Evolutionary conservation across 2,329 filamentous ascomycete genomes (phyloP), one percentile per base, ranked within the genome.

Genomic region (Ampelomyces quisqualis): DNA sequence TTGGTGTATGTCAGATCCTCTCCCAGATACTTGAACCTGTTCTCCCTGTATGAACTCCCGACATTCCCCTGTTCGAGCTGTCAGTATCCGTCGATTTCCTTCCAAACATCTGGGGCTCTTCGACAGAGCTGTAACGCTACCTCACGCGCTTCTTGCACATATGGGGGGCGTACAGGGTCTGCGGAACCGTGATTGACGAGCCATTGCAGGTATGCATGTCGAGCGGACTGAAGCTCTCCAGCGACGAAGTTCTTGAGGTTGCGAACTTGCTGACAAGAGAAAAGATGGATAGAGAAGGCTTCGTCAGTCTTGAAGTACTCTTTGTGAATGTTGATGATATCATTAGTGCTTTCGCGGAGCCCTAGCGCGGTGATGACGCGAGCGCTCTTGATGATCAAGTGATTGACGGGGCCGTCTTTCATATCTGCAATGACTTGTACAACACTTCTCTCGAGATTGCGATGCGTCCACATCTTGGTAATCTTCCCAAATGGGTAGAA

Each of bases 191-290:
- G 34, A 8, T 26, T 34, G n/a, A 49, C 49, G 3, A 58, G 27
- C 53, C 48, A 56, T 28, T 49, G 34, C 38, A 55, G 15, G 17
- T 49, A 58, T 9, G 51, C 38, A 27, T 56, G 50, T 7, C 53
- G 28, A 2, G 46, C 52, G 3, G 42, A 35, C 9, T 39, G 19
- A 15, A 57, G 11, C 33, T 55, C 46, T 2, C 45, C 49, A n/a
- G 50, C 39, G 5, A 47, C 24, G 40, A 49, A 51, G 4, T 19
- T 27, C 1, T 49, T 40, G 1, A 34, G 18, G 6, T 38, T 19
- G 2, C 32, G 13, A 2, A 19, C 21, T 2, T 10, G 18, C 10
- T 53, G 43, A 7, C 29, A 18, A 2, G 47, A 28, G 2, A 45
- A 15, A 2, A 53, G 18, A 1, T 2, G 6, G 13, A 57, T 49